Evolutionary conservation across 257 asterid genomes (phyloP).

Genomic region (Solanum microdontum): DNA sequence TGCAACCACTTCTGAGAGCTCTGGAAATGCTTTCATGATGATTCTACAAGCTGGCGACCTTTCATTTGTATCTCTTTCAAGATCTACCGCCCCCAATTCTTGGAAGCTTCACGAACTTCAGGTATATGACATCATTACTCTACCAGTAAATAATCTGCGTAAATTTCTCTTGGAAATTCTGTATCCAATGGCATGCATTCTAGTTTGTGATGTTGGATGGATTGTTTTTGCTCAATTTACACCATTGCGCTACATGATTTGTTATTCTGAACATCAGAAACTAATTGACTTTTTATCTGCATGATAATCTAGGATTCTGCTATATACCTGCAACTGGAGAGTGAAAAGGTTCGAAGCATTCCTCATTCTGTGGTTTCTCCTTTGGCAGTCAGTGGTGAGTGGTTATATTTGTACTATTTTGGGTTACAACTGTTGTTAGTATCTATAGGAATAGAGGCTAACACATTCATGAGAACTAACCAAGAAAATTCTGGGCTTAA

Average conservation of each 20-base stretch:
- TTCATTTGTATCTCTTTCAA: slow-evolving; percentile 60
- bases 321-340: slow-evolving; percentile 46
- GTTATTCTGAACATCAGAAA: not conserved
- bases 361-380: slow-evolving; percentile 78
- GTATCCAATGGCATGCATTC: not conserved
- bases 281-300: not conserved
- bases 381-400: slow-evolving; percentile 89
- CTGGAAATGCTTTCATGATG: slow-evolving; percentile 77
- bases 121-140: slow-evolving; percentile 26
- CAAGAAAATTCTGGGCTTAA: not conserved
- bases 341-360: slow-evolving; percentile 67
- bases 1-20: slow-evolving; percentile 45
- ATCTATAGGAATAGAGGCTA: not conserved
- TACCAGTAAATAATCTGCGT: not conserved
- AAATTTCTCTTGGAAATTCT: not conserved
- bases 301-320: slow-evolving; percentile 40
- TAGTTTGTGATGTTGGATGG: not conserved
- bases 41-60: slow-evolving; percentile 53
- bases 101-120: slow-evolving; percentile 56
- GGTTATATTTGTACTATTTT: not conserved
- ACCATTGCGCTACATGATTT: not conserved
- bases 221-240: not conserved
- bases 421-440: not conserved
- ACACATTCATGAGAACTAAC: not conserved
- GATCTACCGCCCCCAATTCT: slow-evolving; percentile 25